These are phyloP conservation scores for Brassica nigra DNA, from an alignment of 345 rosid genomes.

Conservation along the genomic window DNA sequence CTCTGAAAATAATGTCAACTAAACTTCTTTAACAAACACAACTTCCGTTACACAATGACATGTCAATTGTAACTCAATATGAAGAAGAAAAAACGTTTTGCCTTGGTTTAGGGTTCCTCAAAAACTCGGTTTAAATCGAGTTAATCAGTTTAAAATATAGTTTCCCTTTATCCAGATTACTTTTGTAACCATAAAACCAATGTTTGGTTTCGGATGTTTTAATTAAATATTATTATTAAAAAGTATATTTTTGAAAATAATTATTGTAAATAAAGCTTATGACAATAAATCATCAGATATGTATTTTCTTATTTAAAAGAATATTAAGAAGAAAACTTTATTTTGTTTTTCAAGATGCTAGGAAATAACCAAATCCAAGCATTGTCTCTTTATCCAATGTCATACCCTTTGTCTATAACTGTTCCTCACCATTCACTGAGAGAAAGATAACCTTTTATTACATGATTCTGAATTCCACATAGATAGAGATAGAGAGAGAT, in stretches of 20 bases:
- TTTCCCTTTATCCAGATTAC: neutral
- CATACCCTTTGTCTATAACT: conserved; percentile 39
- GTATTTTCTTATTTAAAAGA: neutral
- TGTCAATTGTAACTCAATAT: conserved; percentile 16
- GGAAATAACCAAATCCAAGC: conserved; percentile 45
- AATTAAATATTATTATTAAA: neutral
- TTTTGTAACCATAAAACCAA: neutral
- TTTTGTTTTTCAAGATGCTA: conserved; percentile 18
- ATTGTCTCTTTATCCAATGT: conserved; percentile 44
- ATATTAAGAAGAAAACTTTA: neutral
- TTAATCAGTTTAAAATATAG: neutral
- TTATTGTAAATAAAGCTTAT: neutral
- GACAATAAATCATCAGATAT: neutral
- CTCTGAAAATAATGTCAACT: conserved; percentile 38
- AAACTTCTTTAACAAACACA: conserved; percentile 25
- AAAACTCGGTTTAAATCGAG: neutral
- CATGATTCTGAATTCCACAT: conserved; percentile 33
- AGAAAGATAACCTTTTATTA: neutral
- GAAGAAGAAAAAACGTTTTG: neutral
- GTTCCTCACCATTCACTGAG: conserved; percentile 26
- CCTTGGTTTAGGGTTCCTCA: neutral
- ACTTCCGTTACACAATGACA: conserved; percentile 34
- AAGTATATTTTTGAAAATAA: too few species aligned
- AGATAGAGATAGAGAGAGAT: neutral
- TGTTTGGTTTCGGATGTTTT: neutral